A percentile compares a stretch with the other conserved stretches of the same genome.
Conservation (phyloP, 306 rosid genomes). For the Inga leiocalycina region DNA sequence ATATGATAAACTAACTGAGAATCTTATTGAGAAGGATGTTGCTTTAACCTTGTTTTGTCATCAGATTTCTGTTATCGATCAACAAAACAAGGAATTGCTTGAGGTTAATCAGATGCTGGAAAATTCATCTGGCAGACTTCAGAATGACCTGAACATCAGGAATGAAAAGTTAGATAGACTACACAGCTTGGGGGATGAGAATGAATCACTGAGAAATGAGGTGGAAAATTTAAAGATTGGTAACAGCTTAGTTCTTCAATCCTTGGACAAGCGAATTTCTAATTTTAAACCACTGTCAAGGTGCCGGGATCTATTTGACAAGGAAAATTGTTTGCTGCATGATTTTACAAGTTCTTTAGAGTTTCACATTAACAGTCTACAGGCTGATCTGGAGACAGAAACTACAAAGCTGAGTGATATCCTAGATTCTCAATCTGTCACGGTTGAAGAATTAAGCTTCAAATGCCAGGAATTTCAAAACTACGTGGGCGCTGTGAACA, state of each 20-base stretch:
- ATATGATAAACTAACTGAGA: slow-evolving; percentile 41
- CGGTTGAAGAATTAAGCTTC: slow-evolving; percentile 35
- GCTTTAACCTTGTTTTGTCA: slow-evolving; percentile 41
- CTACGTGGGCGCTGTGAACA: slow-evolving; percentile 9
- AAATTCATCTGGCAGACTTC: slow-evolving; percentile 42
- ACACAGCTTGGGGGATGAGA: slow-evolving; percentile 45
- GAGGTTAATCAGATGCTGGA: slow-evolving; percentile 38
- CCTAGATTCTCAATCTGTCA: slow-evolving; percentile 43
- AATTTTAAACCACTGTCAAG: slow-evolving; percentile 38
- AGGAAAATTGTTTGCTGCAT: slow-evolving; percentile 44
- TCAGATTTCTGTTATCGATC: slow-evolving; percentile 52
- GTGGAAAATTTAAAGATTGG: slow-evolving; percentile 35
- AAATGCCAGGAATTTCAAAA: slow-evolving; percentile 43
- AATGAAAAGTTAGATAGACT: slow-evolving; percentile 54
- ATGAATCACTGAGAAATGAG: slow-evolving; percentile 40
- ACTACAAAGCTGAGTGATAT: slow-evolving; percentile 39
- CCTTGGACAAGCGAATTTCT: slow-evolving; percentile 36
- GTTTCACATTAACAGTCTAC: slow-evolving; percentile 30
- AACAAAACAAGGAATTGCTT: slow-evolving; percentile 46
- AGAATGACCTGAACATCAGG: slow-evolving; percentile 47
- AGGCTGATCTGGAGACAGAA: slow-evolving; percentile 42
- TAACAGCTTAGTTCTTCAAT: slow-evolving; percentile 32
- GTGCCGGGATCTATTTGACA: slow-evolving; percentile 29
- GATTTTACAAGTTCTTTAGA: slow-evolving; percentile 39
- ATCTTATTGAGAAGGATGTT: slow-evolving; percentile 51